Conservation (phyloP, 495 filamentous ascomycete species). For the Alectoria sarmentosa region DNA sequence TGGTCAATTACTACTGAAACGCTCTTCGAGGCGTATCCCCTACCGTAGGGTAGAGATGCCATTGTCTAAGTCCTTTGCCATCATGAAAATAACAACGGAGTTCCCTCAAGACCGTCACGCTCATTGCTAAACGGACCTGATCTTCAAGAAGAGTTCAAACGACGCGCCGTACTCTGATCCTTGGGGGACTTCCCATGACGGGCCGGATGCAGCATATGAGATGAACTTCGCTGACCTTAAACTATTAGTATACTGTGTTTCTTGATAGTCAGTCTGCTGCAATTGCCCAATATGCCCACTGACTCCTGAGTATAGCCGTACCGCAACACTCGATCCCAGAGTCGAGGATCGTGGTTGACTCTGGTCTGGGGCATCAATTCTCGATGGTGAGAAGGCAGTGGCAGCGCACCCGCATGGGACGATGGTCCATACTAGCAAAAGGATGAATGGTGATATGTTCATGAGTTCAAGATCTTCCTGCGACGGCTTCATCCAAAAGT, state of each 20-base stretch:
- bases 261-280: background rate
- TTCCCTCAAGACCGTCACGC: background rate
- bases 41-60: background rate
- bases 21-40: background rate
- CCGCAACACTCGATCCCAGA: background rate
- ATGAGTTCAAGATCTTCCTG: background rate
- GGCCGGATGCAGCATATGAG: background rate
- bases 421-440: background rate
- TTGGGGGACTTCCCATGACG: slow-evolving; percentile 6
- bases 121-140: background rate
- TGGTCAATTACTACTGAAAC: background rate
- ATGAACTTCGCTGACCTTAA: background rate
- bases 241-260: background rate
- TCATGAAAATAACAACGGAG: slow-evolving; percentile 2
- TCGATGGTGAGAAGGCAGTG: background rate
- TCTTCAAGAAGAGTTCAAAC: no score
- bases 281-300: background rate
- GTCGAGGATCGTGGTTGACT: background rate
- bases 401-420: background rate
- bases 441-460: background rate
- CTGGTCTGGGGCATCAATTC: background rate
- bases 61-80: slow-evolving; percentile 5
- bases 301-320: background rate
- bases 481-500: background rate
- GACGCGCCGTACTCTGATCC: background rate